phyloP scores from a whole-genome alignment of 495 filamentous ascomycete genomes.

The Annulohypoxylon maeteangense region DNA sequence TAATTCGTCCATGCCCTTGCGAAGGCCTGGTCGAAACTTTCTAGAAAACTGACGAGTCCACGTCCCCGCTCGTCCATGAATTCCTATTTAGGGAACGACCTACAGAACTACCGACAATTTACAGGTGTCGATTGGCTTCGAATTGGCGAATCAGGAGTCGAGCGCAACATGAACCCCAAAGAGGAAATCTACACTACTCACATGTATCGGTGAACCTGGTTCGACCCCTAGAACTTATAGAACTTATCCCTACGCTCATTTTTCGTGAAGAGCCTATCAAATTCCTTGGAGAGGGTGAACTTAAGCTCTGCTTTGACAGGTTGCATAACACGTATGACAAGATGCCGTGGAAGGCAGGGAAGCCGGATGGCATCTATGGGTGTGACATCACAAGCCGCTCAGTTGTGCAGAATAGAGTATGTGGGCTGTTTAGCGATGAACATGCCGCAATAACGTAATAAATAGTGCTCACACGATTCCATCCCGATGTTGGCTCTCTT shows the following conservation, averaged over 20 bases:
- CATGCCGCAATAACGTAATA: not conserved
- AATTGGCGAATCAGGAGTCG: constrained; percentile 29
- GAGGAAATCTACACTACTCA: constrained; percentile 22
- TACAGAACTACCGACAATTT: constrained; percentile 20
- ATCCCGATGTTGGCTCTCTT: not conserved
- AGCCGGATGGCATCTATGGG: not conserved
- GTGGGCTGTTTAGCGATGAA: not conserved
- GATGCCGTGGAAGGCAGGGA: not conserved
- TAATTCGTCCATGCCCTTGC: constrained; percentile 11
- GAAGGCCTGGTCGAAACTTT: constrained; percentile 14
- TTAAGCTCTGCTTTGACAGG: not conserved
- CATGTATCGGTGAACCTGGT: not conserved
- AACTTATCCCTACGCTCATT: not conserved
- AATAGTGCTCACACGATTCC: not conserved
- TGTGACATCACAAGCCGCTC: constrained; percentile 9
- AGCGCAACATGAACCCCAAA: constrained; percentile 35
- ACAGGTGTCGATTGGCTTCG: constrained; percentile 2
- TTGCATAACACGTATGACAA: not conserved
- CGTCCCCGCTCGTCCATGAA: constrained; percentile 14
- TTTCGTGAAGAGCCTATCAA: not conserved
- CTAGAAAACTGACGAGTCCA: constrained; percentile 30
- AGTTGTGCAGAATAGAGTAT: not conserved
- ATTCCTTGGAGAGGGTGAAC: not conserved
- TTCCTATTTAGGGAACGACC: constrained; percentile 19
- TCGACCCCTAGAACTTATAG: not conserved